Evolutionary conservation across 2,329 filamentous ascomycete genomes (phyloP).

Genomic region (Nemania bipapillata): DNA sequence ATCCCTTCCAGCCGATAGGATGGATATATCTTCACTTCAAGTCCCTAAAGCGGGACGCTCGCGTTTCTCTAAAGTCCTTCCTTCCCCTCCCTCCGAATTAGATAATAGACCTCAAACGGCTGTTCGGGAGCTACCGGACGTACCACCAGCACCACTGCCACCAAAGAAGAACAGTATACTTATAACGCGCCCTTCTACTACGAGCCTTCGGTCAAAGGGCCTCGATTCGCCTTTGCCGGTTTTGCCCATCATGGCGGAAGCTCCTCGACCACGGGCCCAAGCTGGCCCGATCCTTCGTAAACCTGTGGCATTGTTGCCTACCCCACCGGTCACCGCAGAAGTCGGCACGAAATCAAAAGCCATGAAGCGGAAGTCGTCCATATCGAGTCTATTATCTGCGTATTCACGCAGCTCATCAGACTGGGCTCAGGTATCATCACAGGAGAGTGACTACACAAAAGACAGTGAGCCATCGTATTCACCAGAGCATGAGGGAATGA

Average conservation of each 20-base stretch:
- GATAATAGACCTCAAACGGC: slow-evolving; percentile 38
- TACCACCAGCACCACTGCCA: slow-evolving; percentile 46
- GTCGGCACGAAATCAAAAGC: slow-evolving; percentile 40
- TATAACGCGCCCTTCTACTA: slow-evolving; percentile 42
- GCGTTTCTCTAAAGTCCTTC: slow-evolving; percentile 69
- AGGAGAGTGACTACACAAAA: slow-evolving; percentile 54
- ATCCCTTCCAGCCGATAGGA: slow-evolving; percentile 40
- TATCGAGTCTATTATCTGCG: slow-evolving; percentile 66
- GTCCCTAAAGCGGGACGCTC: slow-evolving; percentile 59
- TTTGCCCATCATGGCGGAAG: slow-evolving; percentile 47
- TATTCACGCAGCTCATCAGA: slow-evolving; percentile 63
- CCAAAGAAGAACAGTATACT: slow-evolving; percentile 47
- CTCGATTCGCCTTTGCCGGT: slow-evolving; percentile 50
- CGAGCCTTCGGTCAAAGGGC: slow-evolving; percentile 43
- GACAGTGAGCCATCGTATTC: slow-evolving; percentile 53
- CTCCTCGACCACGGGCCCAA: slow-evolving; percentile 37
- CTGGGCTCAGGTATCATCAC: slow-evolving; percentile 57
- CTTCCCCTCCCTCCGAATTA: slow-evolving; percentile 57
- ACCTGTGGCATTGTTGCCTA: slow-evolving; percentile 46
- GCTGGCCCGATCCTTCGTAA: slow-evolving; percentile 54
- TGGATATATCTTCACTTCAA: slow-evolving; percentile 46
- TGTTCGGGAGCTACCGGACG: slow-evolving; percentile 43
- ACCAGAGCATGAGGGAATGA: slow-evolving; percentile 46
- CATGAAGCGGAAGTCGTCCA: slow-evolving; percentile 59
- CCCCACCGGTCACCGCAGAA: slow-evolving; percentile 28